Evolutionary conservation across 1,284 basidiomycete genomes (phyloP).

Genomic region (Sporisorium iseilematis-ciliati): DNA sequence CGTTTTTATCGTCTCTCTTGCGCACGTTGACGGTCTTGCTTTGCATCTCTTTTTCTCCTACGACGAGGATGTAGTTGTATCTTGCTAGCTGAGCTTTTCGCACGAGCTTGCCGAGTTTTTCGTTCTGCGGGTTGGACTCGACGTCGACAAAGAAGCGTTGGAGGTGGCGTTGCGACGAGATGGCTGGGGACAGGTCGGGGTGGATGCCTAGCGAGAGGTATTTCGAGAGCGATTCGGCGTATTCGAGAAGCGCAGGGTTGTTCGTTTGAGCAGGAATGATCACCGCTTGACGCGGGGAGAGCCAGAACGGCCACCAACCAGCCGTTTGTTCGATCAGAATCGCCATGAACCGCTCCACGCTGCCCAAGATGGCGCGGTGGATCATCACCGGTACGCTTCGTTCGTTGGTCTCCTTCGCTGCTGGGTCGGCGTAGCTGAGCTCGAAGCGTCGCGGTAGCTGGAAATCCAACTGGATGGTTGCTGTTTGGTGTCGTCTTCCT

Average conservation of each 20-base stretch:
- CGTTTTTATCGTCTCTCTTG: conserved; percentile 43
- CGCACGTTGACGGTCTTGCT: conserved; percentile 57
- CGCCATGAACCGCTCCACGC: conserved; percentile 67
- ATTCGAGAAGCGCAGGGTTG: conserved; percentile 22
- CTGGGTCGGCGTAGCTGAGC: conserved; percentile 54
- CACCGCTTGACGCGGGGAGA: conserved; percentile 64
- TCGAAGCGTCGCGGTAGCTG: conserved; percentile 66
- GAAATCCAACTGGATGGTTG: conserved; percentile 69
- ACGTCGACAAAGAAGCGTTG: conserved; percentile 67
- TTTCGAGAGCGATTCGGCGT: conserved; percentile 45
- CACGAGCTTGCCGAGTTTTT: conserved; percentile 61
- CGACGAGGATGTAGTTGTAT: conserved; percentile 65
- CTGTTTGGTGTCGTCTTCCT: conserved; percentile 65
- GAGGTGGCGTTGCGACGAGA: conserved; percentile 20
- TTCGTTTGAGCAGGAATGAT: conserved; percentile 51
- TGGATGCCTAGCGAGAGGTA: conserved; percentile 40
- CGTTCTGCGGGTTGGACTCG: conserved; percentile 49
- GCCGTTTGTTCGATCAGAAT: conserved; percentile 65
- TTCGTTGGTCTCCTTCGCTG: conserved; percentile 10
- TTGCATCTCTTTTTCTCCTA: conserved; percentile 62
- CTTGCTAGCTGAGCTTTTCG: conserved; percentile 56
- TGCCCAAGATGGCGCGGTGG: conserved; percentile 68
- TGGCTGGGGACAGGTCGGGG: conserved; percentile 10
- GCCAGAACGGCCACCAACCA: conserved; percentile 69
- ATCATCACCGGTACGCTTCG: conserved; percentile 63